A percentile compares a stretch with the other conserved stretches of the same genome.
These are phyloP conservation scores for Trypanosoma rangeli DNA, from an alignment of 208 protist species.

Conservation along the genomic window DNA sequence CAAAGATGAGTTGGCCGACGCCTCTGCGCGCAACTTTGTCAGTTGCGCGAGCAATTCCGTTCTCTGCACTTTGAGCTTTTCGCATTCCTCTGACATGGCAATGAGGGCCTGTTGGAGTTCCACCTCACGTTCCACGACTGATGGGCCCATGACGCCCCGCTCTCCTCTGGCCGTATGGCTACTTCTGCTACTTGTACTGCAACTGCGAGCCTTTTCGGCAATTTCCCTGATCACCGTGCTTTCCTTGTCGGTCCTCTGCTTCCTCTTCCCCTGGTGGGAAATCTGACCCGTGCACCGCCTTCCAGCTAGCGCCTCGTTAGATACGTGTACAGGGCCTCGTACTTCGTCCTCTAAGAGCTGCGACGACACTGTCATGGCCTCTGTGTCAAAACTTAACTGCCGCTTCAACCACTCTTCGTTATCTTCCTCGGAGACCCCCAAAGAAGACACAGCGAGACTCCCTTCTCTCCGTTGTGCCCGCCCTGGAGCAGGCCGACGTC, in stretches of 20 bases:
- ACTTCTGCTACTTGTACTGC: neutral
- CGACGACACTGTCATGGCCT: neutral
- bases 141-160: neutral
- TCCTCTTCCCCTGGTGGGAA: neutral
- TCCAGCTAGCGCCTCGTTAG: neutral
- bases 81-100: constrained; percentile 25
- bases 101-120: constrained; percentile 23
- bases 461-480: neutral
- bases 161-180: neutral
- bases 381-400: constrained; percentile 19
- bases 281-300: neutral
- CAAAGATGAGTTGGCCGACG: constrained; percentile 1
- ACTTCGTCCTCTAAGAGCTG: neutral
- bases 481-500: constrained; percentile 23
- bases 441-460: neutral
- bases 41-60: constrained; percentile 19
- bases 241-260: neutral
- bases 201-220: neutral
- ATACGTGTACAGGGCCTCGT: neutral
- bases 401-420: constrained; percentile 2
- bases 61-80: constrained; percentile 16
- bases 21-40: constrained; percentile 6
- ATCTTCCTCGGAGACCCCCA: constrained; percentile 1
- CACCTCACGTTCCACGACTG: constrained; percentile 11
- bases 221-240: neutral